A percentile compares a stretch with the other conserved stretches of the same genome.
These are phyloP conservation scores for Phlegmacium glaucopus DNA, from an alignment of 768 basidiomycete genomes.

Conservation along the genomic window DNA sequence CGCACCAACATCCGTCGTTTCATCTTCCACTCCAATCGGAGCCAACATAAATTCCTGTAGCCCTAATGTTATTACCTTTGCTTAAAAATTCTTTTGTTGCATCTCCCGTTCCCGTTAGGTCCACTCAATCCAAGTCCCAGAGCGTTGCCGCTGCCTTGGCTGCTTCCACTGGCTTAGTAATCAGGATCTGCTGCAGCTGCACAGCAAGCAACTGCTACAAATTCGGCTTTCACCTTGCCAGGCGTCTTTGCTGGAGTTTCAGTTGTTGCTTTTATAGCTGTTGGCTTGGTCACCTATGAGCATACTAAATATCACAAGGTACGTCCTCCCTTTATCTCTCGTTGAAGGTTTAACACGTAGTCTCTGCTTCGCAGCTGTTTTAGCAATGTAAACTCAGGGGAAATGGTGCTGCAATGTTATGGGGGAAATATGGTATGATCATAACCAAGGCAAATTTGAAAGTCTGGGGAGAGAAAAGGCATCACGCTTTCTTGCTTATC, in stretches of 20 bases:
- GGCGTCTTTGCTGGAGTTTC: constrained; percentile 87
- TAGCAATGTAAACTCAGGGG: constrained; percentile 71
- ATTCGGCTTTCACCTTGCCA: constrained; percentile 56
- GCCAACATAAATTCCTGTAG: constrained; percentile 12
- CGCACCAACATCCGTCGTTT: too few relatives aligned
- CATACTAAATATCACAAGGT: constrained; percentile 85
- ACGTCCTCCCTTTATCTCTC: constrained; percentile 16
- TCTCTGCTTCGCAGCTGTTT: constrained; percentile 52
- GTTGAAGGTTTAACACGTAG: not conserved
- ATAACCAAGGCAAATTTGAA: not conserved
- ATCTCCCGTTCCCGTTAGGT: constrained; percentile 11
- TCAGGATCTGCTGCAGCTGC: constrained; percentile 29
- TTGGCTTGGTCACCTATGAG: constrained; percentile 84
- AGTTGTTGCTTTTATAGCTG: constrained; percentile 75
- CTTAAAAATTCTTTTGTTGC: constrained; percentile 1
- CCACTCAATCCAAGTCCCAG: not conserved
- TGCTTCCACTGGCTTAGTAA: constrained; percentile 13
- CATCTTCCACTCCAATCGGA: constrained; percentile 6
- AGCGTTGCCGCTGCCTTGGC: constrained; percentile 13
- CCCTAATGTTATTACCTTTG: not conserved
- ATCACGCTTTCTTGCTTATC: not conserved
- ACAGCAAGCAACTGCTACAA: constrained; percentile 29
- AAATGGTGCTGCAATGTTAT: constrained; percentile 54
- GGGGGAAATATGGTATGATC: constrained; percentile 47
- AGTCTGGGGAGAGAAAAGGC: not conserved